Conservation (phyloP, 2,329 filamentous ascomycete species). For the Phialophora expanda region DNA sequence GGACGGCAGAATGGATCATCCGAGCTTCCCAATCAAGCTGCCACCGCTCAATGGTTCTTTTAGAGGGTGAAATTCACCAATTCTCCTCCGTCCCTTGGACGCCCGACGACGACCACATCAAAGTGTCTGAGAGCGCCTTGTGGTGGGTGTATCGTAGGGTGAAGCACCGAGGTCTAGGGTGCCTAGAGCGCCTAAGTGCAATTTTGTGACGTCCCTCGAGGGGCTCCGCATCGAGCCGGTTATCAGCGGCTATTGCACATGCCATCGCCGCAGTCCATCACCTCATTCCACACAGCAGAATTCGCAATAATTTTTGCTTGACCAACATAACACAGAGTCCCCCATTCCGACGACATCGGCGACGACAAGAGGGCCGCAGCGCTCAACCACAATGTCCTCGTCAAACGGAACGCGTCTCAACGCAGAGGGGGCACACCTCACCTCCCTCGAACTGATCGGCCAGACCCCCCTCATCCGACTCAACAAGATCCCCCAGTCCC, state of each 20-base stretch:
- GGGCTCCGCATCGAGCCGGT: not conserved
- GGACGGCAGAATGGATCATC: not conserved
- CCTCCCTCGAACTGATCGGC: conserved; percentile 85
- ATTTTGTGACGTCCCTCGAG: not conserved
- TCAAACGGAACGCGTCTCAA: conserved; percentile 20
- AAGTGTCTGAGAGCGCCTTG: not conserved
- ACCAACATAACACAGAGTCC: not conserved
- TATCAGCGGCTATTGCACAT: conserved; percentile 4
- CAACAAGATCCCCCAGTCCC: conserved; percentile 88
- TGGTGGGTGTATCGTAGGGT: not conserved
- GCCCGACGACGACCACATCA: not conserved
- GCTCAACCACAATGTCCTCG: conserved; percentile 14
- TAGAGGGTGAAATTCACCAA: not conserved
- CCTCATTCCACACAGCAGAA: conserved; percentile 9
- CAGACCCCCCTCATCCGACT: conserved; percentile 94
- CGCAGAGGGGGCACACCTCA: conserved; percentile 53
- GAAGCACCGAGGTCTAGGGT: not conserved
- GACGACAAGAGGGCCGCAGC: not conserved
- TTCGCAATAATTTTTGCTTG: not conserved
- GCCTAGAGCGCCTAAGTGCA: not conserved
- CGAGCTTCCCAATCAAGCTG: not conserved
- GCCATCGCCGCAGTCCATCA: not conserved
- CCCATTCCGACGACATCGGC: not conserved
- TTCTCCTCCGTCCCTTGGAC: not conserved
- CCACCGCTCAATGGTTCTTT: not conserved